Evolutionary conservation across 192 early-diverging fungal species (phyloP).

Genomic region (Coemansia sp.): DNA sequence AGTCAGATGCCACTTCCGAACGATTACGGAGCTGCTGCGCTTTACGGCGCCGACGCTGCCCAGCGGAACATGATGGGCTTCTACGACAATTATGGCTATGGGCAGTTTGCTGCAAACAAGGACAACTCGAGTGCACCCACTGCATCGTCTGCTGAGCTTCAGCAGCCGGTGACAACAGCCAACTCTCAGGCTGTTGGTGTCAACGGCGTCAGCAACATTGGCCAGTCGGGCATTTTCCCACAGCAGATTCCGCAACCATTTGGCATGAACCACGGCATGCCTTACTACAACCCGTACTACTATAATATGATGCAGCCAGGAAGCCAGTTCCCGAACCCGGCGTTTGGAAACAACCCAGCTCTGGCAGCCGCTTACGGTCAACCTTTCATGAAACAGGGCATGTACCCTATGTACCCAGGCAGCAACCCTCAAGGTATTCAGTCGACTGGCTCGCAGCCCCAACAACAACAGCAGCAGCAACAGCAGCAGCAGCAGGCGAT

Average conservation of each 20-base stretch:
- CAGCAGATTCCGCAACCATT: slow-evolving; percentile 56
- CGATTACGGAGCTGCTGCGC: slow-evolving; percentile 60
- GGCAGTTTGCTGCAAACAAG: slow-evolving; percentile 51
- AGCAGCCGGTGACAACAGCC: slow-evolving; percentile 52
- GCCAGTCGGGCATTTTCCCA: slow-evolving; percentile 52
- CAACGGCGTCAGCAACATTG: slow-evolving; percentile 53
- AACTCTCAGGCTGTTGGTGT: slow-evolving; percentile 62
- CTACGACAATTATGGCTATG: slow-evolving; percentile 52
- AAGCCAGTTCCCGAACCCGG: slow-evolving; percentile 75
- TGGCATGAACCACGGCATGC: slow-evolving; percentile 63
- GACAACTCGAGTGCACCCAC: slow-evolving; percentile 34
- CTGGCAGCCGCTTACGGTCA: slow-evolving; percentile 77
- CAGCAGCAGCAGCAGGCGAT: slow-evolving; percentile 45
- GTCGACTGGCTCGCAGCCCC: slow-evolving; percentile 34
- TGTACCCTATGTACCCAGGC: slow-evolving; percentile 81
- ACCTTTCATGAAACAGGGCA: slow-evolving; percentile 86
- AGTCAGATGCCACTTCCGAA: slow-evolving; percentile 57
- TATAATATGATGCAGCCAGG: slow-evolving; percentile 64
- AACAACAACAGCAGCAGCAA: slow-evolving; percentile 36
- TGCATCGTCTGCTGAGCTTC: slow-evolving; percentile 35
- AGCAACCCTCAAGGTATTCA: slow-evolving; percentile 35
- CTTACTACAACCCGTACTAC: slow-evolving; percentile 85
- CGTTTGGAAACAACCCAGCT: slow-evolving; percentile 69
- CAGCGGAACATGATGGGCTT: slow-evolving; percentile 67
- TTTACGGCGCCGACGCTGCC: slow-evolving; percentile 66